Conservation (phyloP, 352 stramenopile species). For the Phytophthora citrophthora region DNA sequence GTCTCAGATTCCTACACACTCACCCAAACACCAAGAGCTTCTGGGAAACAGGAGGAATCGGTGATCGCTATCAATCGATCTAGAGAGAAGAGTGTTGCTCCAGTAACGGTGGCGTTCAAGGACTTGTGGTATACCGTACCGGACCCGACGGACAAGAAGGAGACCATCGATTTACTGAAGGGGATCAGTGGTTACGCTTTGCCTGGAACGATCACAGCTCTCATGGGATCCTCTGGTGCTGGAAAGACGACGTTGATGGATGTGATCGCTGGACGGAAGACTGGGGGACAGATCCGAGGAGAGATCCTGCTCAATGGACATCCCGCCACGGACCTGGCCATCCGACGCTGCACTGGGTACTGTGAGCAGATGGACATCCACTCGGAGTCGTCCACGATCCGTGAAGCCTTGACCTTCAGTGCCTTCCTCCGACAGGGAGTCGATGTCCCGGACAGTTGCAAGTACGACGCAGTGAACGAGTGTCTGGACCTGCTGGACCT, state of each 20-base stretch:
- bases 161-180: constrained; percentile 59
- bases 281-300: constrained; percentile 81
- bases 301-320: constrained; percentile 92
- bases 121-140: constrained; percentile 29
- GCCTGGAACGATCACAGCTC: constrained; percentile 65
- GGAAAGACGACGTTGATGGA: constrained; percentile 97
- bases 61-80: not conserved
- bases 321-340: constrained; percentile 38
- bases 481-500: constrained; percentile 40
- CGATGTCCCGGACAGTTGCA: constrained; percentile 13
- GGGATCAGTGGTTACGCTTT: constrained; percentile 54
- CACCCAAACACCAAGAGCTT: constrained; percentile 3
- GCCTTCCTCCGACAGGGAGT: constrained; percentile 14
- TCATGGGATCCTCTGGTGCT: constrained; percentile 80
- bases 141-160: constrained; percentile 13
- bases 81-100: not conserved
- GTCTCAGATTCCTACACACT: not conserved
- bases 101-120: constrained; percentile 25
- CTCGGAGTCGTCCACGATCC: constrained; percentile 26
- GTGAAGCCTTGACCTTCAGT: constrained; percentile 55
- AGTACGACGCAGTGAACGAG: constrained; percentile 38
- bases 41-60: not conserved
- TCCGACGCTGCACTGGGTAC: constrained; percentile 31
- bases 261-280: constrained; percentile 95
- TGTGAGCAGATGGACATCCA: constrained; percentile 49